phyloP scores from a whole-genome alignment of 2,329 filamentous ascomycete species.

The Scedosporium aurantiacum region DNA sequence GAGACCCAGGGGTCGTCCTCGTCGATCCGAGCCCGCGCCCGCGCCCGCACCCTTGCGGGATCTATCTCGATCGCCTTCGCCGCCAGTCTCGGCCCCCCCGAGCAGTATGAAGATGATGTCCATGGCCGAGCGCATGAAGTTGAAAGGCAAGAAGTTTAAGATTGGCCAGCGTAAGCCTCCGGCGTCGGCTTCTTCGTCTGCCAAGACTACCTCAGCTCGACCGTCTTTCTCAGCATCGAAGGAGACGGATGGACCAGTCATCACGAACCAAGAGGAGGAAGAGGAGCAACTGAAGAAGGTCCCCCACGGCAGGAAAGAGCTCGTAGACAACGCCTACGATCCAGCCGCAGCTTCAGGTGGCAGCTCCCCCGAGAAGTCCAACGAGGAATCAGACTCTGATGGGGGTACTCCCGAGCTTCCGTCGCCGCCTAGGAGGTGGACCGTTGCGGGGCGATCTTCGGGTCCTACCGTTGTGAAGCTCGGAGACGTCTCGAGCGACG shows the following conservation, averaged over 20 bases:
- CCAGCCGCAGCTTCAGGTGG: not conserved
- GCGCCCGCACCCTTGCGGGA: not conserved
- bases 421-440: not conserved
- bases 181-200: not conserved
- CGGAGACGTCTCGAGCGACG: not conserved
- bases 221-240: not conserved
- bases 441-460: not conserved
- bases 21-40: not conserved
- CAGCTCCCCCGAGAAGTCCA: not conserved
- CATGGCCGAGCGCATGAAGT: conserved; percentile 45
- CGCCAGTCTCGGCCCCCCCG: not conserved
- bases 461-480: not conserved
- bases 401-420: not conserved
- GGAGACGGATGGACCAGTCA: too few species aligned
- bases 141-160: conserved; percentile 42
- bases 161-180: conserved; percentile 27
- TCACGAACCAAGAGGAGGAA: not conserved
- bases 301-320: not conserved
- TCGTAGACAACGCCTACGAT: not conserved
- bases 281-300: not conserved
- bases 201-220: not conserved
- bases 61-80: not conserved
- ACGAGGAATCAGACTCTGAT: not conserved
- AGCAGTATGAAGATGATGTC: conserved; percentile 26
- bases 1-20: not conserved